phyloP scores from a whole-genome alignment of 805 yeast genomes.

The Isabelozyma rhagii region DNA sequence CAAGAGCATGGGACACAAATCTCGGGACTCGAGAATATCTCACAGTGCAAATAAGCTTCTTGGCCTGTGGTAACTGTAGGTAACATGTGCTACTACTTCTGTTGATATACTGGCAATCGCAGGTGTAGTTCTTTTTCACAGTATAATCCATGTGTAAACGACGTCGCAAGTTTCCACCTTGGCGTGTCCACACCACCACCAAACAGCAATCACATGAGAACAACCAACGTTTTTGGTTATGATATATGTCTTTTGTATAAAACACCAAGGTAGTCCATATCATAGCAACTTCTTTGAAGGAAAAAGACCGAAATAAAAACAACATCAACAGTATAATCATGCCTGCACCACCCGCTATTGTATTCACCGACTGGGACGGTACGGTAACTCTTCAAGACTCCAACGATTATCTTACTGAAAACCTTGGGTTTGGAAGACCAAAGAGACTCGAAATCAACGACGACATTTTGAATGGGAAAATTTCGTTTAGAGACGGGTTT shows the following conservation, averaged over 20 bases:
- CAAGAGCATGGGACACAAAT: not conserved
- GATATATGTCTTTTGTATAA: not conserved
- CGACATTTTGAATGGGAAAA: conserved; percentile 64
- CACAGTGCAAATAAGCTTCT: too few species aligned
- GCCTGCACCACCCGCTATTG: conserved; percentile 55
- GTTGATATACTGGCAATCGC: too few species aligned
- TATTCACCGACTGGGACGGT: conserved; percentile 98
- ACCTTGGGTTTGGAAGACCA: conserved; percentile 77
- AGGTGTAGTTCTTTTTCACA: too few species aligned
- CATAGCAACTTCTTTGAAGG: not conserved
- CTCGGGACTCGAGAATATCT: not conserved
- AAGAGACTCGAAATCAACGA: conserved; percentile 67
- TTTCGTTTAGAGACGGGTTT: conserved; percentile 80
- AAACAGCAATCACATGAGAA: not conserved
- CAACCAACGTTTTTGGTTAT: not conserved
- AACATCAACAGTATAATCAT: not conserved
- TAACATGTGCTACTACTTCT: too few species aligned
- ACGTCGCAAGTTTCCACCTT: not conserved
- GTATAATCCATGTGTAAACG: not conserved
- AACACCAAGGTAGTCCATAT: not conserved
- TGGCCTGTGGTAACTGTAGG: too few species aligned
- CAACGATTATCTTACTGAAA: conserved; percentile 87
- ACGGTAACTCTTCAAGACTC: conserved; percentile 95
- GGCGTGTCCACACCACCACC: not conserved
- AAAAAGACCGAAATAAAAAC: not conserved